phyloP scores from a whole-genome alignment of 768 basidiomycete genomes.

The Kwoniella sp. region DNA sequence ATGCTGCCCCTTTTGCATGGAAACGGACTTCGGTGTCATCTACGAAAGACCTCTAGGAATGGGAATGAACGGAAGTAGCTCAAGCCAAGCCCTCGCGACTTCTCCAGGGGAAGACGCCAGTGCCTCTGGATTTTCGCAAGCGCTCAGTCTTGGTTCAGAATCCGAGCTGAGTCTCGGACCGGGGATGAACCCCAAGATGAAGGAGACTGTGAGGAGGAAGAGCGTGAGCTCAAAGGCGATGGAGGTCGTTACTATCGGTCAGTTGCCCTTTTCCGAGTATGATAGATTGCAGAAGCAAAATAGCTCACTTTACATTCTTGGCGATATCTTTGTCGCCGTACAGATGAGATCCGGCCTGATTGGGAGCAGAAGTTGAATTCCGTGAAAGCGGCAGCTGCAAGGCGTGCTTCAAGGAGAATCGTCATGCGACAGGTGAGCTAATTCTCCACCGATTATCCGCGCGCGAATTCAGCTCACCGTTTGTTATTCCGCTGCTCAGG shows the following conservation, averaged over 20 bases:
- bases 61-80: slow-evolving; percentile 16
- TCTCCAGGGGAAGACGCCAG: slow-evolving; percentile 29
- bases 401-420: slow-evolving; percentile 91
- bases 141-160: slow-evolving; percentile 34
- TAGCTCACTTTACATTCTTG: too few species aligned
- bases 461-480: background rate
- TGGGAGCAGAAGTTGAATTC: slow-evolving; percentile 96
- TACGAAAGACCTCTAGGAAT: slow-evolving; percentile 65
- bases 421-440: slow-evolving; percentile 79
- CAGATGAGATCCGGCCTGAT: slow-evolving; percentile 95
- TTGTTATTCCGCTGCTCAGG: slow-evolving; percentile 47
- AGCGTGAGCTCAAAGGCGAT: slow-evolving; percentile 81
- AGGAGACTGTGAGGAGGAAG: slow-evolving; percentile 63
- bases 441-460: background rate
- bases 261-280: slow-evolving; percentile 36
- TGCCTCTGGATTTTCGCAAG: slow-evolving; percentile 39
- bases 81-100: slow-evolving; percentile 33
- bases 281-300: too few species aligned
- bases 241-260: slow-evolving; percentile 89
- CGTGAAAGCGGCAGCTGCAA: slow-evolving; percentile 91
- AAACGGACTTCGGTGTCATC: slow-evolving; percentile 92
- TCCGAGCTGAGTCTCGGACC: slow-evolving; percentile 39
- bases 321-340: too few species aligned
- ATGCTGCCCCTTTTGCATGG: slow-evolving; percentile 95
- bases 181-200: slow-evolving; percentile 47